Evolutionary conservation across 805 yeast genomes (phyloP).

Genomic region (Lipomyces lipofer): DNA sequence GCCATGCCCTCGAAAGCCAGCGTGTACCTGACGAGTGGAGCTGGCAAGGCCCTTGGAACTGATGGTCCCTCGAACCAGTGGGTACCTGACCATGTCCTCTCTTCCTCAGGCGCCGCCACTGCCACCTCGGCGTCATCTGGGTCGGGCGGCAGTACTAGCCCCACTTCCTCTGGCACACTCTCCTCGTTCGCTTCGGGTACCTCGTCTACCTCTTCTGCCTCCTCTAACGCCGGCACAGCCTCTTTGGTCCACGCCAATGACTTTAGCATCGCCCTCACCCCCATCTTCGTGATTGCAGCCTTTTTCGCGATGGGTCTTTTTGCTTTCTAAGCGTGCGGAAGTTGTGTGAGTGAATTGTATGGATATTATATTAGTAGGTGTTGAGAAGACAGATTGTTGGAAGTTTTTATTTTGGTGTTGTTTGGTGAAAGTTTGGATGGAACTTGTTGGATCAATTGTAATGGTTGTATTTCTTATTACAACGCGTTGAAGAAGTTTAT

Average conservation of each 20-base stretch:
- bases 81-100: slow-evolving; percentile 7
- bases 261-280: slow-evolving; percentile 11
- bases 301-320: slow-evolving; percentile 18
- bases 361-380: background rate
- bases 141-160: slow-evolving; percentile 2
- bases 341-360: background rate
- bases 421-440: too few relatives aligned
- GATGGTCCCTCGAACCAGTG: slow-evolving; percentile 38
- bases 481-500: too few relatives aligned
- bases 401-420: too few relatives aligned
- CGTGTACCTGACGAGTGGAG: slow-evolving; percentile 41
- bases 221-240: slow-evolving; percentile 45
- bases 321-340: slow-evolving; percentile 5
- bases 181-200: slow-evolving; percentile 35
- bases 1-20: slow-evolving; percentile 36
- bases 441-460: too few relatives aligned
- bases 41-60: slow-evolving; percentile 40
- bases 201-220: slow-evolving; percentile 35
- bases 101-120: background rate
- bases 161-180: slow-evolving; percentile 18
- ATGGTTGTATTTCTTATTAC: too few relatives aligned
- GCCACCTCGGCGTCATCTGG: slow-evolving; percentile 13
- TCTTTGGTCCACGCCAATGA: slow-evolving; percentile 14
- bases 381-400: too few relatives aligned
- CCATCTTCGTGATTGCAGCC: slow-evolving; percentile 10